phyloP scores from a whole-genome alignment of 495 filamentous ascomycete species.

The Amorphotheca resinae region DNA sequence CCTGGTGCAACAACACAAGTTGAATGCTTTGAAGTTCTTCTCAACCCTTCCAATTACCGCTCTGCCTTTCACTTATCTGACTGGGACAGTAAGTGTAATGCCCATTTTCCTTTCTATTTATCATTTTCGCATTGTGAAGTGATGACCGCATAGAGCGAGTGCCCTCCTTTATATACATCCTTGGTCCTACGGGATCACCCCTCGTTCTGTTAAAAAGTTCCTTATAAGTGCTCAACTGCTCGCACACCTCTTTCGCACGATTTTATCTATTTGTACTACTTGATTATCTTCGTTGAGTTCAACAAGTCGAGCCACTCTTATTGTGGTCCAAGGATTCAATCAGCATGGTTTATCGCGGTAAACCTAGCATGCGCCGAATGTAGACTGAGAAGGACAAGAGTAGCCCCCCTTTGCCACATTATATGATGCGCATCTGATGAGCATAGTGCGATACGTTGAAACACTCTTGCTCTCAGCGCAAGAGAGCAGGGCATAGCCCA shows the following conservation, averaged over 20 bases:
- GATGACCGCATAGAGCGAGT: no score
- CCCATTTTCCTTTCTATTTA: no score
- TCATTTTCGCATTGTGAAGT: no score
- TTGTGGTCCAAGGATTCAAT: not conserved
- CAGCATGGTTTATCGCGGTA: constrained; percentile 42
- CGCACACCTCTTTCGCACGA: not conserved
- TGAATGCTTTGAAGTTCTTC: no score
- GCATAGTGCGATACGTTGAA: constrained; percentile 50
- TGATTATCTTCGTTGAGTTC: not conserved
- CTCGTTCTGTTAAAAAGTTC: no score
- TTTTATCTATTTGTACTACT: not conserved
- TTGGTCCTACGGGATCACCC: no score
- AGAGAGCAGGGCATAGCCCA: constrained; percentile 35
- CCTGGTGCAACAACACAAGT: no score
- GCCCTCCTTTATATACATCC: no score
- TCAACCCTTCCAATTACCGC: no score
- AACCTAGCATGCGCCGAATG: constrained; percentile 44
- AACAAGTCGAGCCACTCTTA: not conserved
- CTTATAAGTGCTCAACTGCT: not conserved
- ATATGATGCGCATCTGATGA: not conserved
- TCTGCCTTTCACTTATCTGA: no score
- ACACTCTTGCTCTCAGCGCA: constrained; percentile 56
- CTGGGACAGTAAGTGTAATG: no score
- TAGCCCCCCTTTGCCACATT: constrained; percentile 1
- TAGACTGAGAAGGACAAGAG: constrained; percentile 37